Evolutionary conservation across 352 stramenopile genomes (phyloP), one percentile per base, ranked within the genome.

Genomic region (Aphanomyces stellatus): DNA sequence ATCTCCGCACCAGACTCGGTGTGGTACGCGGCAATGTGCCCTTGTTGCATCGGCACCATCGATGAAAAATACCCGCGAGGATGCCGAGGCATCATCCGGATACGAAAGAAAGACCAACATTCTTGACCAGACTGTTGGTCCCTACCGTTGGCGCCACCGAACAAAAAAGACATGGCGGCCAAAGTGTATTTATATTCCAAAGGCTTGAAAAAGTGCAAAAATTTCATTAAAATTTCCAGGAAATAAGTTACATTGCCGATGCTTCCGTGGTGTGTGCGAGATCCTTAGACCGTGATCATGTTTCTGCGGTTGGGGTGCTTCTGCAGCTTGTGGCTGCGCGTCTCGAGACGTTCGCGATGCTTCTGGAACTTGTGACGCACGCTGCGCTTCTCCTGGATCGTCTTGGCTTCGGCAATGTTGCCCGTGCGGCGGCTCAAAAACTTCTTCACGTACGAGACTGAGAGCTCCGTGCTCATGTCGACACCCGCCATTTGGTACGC

Each of bases 261-360:
- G n/a, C n/a, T n/a, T n/a, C n/a, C n/a, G n/a, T n/a, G n/a, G n/a
- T n/a, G n/a, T n/a, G n/a, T 69, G 66, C 57, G 40, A 43, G 61
- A 59, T 51, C 27, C 76, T 73, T 91, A 94, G 65, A 94, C 86
- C 15, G 80, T 90, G 53, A 94, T 71, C 71, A 94, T 80, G 51
- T 64, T 71, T 73, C 71, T 71, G 66, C 86, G 83, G 66, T 94
- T 94, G 62, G 86, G 86, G 68, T 91, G 79, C 64, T 75, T 89
- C 72, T 94, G 86, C 33, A 94, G 68, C 74, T 94, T 94, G 74
- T 94, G 83, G 53, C 82, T 91, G 62, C 86, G 86, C 46, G 75
- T 86, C 48, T 92, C 84, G 51, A 94, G 75, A 30, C 83, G 82
- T 61, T 83, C 85, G 57, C 81, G 79, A 69, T 92, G 86, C 74